Conservation (phyloP, 2,329 filamentous ascomycete species). For the Coniochaeta hoffmannii region DNA sequence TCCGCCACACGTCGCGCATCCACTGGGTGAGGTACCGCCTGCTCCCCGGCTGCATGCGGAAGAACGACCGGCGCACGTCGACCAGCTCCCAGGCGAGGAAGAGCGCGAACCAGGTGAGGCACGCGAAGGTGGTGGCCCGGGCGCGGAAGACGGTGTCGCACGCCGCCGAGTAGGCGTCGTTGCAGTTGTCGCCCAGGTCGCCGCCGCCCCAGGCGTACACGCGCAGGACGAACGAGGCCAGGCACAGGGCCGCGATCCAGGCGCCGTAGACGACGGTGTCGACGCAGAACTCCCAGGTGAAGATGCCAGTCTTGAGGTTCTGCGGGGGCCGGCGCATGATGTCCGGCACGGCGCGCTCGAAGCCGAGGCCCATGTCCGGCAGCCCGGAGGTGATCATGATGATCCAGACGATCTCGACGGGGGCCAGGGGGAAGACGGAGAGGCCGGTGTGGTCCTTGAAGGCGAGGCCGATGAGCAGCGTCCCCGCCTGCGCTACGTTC, state of each 20-base stretch:
- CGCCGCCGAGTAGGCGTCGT: constrained; percentile 38
- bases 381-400: constrained; percentile 68
- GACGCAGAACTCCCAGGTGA: constrained; percentile 55
- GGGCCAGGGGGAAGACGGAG: constrained; percentile 64
- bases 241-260: constrained; percentile 55
- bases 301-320: constrained; percentile 50
- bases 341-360: constrained; percentile 62
- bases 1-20: constrained; percentile 57
- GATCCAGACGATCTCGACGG: constrained; percentile 69
- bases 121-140: constrained; percentile 62
- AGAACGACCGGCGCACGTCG: constrained; percentile 62
- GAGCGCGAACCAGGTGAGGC: constrained; percentile 59
- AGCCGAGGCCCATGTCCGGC: constrained; percentile 63
- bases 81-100: constrained; percentile 69
- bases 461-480: constrained; percentile 59
- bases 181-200: constrained; percentile 49
- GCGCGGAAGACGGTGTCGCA: constrained; percentile 57
- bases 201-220: constrained; percentile 42
- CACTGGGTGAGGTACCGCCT: constrained; percentile 42
- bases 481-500: constrained; percentile 63
- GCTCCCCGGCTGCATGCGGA: constrained; percentile 53
- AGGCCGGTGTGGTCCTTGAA: constrained; percentile 54
- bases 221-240: constrained; percentile 53
- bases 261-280: constrained; percentile 62
- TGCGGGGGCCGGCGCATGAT: constrained; percentile 61